Evolutionary conservation across 2,329 filamentous ascomycete species (phyloP).

Genomic region (Epichloe hybrida): DNA sequence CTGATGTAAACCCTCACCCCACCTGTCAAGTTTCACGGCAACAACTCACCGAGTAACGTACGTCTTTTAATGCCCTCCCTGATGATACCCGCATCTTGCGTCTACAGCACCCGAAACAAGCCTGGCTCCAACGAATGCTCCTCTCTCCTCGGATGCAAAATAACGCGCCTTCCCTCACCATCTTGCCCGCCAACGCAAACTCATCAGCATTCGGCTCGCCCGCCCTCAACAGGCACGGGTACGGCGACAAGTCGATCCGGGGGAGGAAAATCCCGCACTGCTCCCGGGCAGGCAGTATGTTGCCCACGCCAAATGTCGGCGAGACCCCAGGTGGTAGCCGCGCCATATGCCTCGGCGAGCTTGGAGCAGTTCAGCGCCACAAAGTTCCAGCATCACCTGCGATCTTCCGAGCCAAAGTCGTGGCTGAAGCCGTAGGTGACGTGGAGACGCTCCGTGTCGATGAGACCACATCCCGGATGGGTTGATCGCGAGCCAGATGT

Average conservation of each 20-base stretch:
- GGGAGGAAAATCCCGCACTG: constrained; percentile 49
- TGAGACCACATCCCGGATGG: constrained; percentile 19
- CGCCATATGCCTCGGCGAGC: constrained; percentile 27
- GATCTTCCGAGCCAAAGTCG: constrained; percentile 37
- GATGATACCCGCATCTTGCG: constrained; percentile 21
- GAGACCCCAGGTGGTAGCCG: constrained; percentile 25
- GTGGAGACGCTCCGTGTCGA: constrained; percentile 35
- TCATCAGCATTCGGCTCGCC: constrained; percentile 22
- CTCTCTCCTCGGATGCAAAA: constrained; percentile 33
- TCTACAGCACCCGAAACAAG: constrained; percentile 41
- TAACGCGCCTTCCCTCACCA: constrained; percentile 32
- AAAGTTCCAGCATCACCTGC: constrained; percentile 30
- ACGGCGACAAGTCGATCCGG: constrained; percentile 31
- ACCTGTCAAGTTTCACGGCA: too few relatives aligned
- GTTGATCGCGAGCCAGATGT: constrained; percentile 31
- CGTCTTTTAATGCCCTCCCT: constrained; percentile 22
- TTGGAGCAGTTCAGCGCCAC: constrained; percentile 24
- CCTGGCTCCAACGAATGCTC: constrained; percentile 32
- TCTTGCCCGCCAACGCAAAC: constrained; percentile 27
- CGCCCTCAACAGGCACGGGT: constrained; percentile 9
- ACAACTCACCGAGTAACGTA: constrained; percentile 4
- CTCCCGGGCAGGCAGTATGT: constrained; percentile 27
- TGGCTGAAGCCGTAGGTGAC: constrained; percentile 33
- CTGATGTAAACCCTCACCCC: too few relatives aligned
- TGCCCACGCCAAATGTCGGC: constrained; percentile 25